These are phyloP conservation scores for Fusarium sp. DNA, from an alignment of 2,329 filamentous ascomycete genomes.

Conservation along the genomic window DNA sequence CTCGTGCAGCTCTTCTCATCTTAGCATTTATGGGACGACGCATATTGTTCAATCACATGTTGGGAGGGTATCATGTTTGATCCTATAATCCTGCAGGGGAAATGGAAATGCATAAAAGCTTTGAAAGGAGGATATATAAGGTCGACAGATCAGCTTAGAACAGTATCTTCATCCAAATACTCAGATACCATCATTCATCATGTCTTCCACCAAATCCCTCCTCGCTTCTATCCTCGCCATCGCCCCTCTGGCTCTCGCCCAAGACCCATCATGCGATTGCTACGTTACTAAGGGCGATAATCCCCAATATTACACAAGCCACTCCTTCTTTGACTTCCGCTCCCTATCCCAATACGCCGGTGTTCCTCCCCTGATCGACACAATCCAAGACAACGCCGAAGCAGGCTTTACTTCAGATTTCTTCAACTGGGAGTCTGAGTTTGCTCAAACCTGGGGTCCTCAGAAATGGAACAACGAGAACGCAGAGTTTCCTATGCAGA, in stretches of 20 bases:
- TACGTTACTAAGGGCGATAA: constrained; percentile 44
- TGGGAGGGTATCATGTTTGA: neutral
- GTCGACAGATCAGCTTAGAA: neutral
- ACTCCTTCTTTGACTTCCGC: constrained; percentile 50
- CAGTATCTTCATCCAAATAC: neutral
- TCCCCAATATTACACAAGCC: constrained; percentile 43
- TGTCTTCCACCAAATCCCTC: constrained; percentile 37
- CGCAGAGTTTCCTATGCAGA: constrained; percentile 51
- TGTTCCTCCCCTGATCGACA: constrained; percentile 48
- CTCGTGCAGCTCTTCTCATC: neutral
- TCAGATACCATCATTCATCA: constrained; percentile 20
- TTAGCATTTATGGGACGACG: neutral
- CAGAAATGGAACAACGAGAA: constrained; percentile 55
- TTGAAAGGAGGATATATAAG: constrained; percentile 2
- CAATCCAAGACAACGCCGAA: constrained; percentile 45
- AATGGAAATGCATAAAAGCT: neutral
- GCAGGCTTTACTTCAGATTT: constrained; percentile 51
- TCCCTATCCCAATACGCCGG: constrained; percentile 43
- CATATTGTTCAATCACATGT: constrained; percentile 17
- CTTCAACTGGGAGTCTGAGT: constrained; percentile 50
- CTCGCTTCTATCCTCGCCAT: constrained; percentile 39
- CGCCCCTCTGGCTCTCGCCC: constrained; percentile 35
- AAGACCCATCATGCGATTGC: constrained; percentile 47
- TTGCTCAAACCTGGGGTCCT: constrained; percentile 51
- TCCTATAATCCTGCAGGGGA: neutral